These are phyloP conservation scores for Coprinopsis cinerea DNA, from an alignment of 768 basidiomycete species.

Conservation along the genomic window DNA sequence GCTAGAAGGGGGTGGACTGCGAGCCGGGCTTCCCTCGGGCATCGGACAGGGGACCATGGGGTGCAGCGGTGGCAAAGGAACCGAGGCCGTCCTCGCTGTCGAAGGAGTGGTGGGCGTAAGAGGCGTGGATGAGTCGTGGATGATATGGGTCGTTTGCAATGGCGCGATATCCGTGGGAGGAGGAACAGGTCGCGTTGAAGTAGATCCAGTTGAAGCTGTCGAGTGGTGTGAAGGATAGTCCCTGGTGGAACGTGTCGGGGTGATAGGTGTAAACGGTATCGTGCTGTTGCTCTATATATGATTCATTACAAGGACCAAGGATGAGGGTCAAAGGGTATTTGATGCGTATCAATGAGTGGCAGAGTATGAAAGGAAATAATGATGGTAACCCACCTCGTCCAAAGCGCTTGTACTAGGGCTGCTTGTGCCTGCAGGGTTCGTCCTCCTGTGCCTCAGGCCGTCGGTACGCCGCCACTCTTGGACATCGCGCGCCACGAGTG, in stretches of 20 bases:
- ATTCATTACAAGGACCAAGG: conserved; percentile 3
- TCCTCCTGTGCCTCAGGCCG: conserved; percentile 24
- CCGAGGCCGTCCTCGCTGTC: conserved; percentile 12
- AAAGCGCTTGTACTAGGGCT: conserved; percentile 19
- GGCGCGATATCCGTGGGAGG: background rate
- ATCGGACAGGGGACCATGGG: background rate
- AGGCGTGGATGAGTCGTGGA: conserved; percentile 16
- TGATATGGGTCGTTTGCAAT: conserved; percentile 16
- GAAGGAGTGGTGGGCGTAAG: conserved; percentile 6
- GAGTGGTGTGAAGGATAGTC: conserved; percentile 2
- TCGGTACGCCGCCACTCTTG: conserved; percentile 45
- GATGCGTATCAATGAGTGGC: no score
- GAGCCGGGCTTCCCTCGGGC: no score
- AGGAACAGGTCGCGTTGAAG: background rate
- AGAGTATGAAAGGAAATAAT: conserved; percentile 1
- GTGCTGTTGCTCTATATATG: conserved; percentile 36
- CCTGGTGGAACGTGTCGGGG: conserved; percentile 11
- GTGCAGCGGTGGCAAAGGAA: conserved; percentile 6
- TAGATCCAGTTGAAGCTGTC: background rate
- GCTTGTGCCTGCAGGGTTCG: conserved; percentile 15
- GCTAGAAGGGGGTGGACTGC: no score
- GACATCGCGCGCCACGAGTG: conserved; percentile 45
- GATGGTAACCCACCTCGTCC: conserved; percentile 39
- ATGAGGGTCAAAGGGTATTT: no score
- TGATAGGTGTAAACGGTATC: conserved; percentile 32